Evolutionary conservation across 2,329 filamentous ascomycete genomes (phyloP), one percentile per base, ranked within the genome.

Genomic region (Aspergillus sp.): DNA sequence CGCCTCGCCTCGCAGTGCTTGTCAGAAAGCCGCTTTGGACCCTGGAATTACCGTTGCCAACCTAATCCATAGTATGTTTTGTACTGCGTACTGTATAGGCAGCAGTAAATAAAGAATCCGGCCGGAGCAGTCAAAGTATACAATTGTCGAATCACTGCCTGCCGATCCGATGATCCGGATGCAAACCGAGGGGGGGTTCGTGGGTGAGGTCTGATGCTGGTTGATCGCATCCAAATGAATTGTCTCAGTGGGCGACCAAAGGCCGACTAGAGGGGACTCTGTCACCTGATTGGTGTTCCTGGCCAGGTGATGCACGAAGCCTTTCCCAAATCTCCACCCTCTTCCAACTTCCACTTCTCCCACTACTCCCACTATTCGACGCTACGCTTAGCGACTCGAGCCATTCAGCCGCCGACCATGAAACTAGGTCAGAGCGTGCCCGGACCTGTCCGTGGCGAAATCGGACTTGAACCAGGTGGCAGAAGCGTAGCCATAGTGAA

Each of bases 231-330:
- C 21, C n/a, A 27, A 39, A 12, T 39, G 19, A 19, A 48, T 40
- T n/a, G 27, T n/a, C 11, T 14, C 19, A 23, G 33, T 23, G 7
- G 23, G 49, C 27, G 15, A 24, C 43, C 11, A 6, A 45, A 19
- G 40, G 12, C 41, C 14, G 24, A 33, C 9, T 39, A 12, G 17
- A 21, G n/a, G 48, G 35, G 35, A 8, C 21, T 15, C n/a, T 8
- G 37, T 35, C 45, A 44, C 48, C 14, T 59, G 55, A 63, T 64
- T 64, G 62, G 62, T 61, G 62, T 64, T 54, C 62, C 62, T 64
- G 62, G 24, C 14, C 27, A 33, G 17, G 17, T 9, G 31, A 55
- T 51, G 33, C 58, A 46, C 60, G 62, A 59, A n/a, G 17, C 49
- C 39, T 21, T 15, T 23, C 44, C 17, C 23, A n/a, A 15, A 27